Evolutionary conservation across 2,329 filamentous ascomycete genomes (phyloP), one percentile per base, ranked within the genome.

Genomic region (Fulvia fulva): DNA sequence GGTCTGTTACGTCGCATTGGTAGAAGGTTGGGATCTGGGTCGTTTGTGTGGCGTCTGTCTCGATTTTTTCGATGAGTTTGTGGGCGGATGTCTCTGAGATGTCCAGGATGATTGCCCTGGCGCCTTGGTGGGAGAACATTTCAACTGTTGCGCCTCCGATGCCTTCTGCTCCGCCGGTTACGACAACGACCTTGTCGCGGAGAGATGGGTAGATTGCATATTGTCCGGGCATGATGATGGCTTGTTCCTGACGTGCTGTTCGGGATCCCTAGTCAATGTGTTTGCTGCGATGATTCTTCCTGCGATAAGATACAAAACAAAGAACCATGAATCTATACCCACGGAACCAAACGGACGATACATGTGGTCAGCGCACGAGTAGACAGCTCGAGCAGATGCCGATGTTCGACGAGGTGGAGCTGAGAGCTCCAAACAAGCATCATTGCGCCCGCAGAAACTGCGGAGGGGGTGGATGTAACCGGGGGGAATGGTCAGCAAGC

Each of bases 91-190:
- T 67, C 14, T 78, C 70, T 26, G 83, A 81, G 61, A 88, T 77
- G 70, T 88, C 85, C 3, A 83, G 80, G 53, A 87, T 79, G 53
- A 87, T 69, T 44, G 87, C 83, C 64, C 78, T 80, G 56, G 79
- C 79, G 46, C 84, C 84, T 74, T 87, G 84, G 26, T 76, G 69
- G 16, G 78, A 78, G 69, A 86, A 86, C 52, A 81, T 80, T 55
- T 78, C 74, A 1, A 80, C 81, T 52, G 86, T 85, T 23, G 80
- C 82, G 50, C 79, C 81, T 52, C 84, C 85, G 63, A 88, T 88
- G 5, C 85, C 85, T 56, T 82, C 83, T 22, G 85, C 83, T 26
- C 83, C 85, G 47, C 86, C 86, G 0, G 86, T 88, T 63, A 88
- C 82, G 58, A 87, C 66, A 52, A 88, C 81, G 0, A 80, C 83